These are phyloP conservation scores for Penicillium paneum DNA, from an alignment of 2,329 filamentous ascomycete genomes.

Conservation along the genomic window DNA sequence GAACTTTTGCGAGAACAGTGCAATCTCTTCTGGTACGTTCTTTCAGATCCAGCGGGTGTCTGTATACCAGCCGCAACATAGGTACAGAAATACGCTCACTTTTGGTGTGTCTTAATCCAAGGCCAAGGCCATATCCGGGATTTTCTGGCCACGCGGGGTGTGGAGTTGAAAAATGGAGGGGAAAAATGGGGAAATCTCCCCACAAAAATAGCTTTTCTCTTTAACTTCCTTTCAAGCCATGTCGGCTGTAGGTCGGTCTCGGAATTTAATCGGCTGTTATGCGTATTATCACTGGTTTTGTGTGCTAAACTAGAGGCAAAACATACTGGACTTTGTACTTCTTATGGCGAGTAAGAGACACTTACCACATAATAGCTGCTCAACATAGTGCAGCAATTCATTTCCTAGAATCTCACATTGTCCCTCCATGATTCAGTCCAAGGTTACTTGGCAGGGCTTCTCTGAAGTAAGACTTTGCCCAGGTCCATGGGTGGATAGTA, in stretches of 20 bases:
- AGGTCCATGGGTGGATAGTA: too few species aligned
- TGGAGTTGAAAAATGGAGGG: background rate
- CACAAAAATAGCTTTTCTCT: background rate
- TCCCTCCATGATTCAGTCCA: slow-evolving; percentile 8
- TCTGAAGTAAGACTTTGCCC: slow-evolving; percentile 8
- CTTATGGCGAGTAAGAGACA: too few species aligned
- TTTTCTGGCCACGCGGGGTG: background rate
- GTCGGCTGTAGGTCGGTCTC: background rate
- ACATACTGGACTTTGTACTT: background rate
- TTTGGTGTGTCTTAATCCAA: background rate
- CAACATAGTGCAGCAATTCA: background rate
- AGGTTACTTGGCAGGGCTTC: slow-evolving; percentile 13
- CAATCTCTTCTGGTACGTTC: background rate
- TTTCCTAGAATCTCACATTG: background rate
- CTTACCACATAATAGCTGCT: too few species aligned
- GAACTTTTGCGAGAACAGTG: background rate
- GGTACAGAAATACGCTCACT: background rate
- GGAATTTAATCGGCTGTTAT: background rate
- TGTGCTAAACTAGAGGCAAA: background rate
- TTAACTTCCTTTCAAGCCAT: background rate
- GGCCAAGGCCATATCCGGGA: background rate
- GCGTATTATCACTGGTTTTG: background rate
- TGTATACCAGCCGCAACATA: background rate
- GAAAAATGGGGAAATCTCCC: background rate
- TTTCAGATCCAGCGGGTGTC: background rate